Base-by-base conservation (phyloP, 352 stramenopile species). In the Phytophthora europaea region DNA sequence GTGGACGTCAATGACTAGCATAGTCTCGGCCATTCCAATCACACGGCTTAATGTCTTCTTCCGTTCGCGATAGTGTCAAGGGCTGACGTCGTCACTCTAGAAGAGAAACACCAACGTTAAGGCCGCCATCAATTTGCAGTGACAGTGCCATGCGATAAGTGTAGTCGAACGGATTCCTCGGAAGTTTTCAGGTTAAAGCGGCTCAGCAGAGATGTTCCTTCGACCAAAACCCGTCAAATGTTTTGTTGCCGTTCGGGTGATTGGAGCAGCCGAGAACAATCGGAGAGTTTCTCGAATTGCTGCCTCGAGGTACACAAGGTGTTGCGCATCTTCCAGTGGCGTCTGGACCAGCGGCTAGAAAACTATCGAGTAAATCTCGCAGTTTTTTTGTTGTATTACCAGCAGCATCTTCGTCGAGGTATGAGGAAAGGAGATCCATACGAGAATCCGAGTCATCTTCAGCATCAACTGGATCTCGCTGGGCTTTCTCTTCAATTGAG, bases 351-450 rank as follows among this genome's bases (percentile, higher is more conserved):
- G 85, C 83, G 16, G 84, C 76, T 18, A 94, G 79, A 51, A 95
- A 91, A 26, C 77, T 89, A 20, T 95, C 79, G 7, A 89, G 73
- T 56, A 97, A 90, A 77, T 95, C 85, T 18, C 86, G 83, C 18
- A 96, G 70, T 6, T 93, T 76, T 10, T 76, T 84, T n/a, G n/a
- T n/a, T n/a, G n/a, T n/a, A 47, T 77, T 65, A 33, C 78, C 65
- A 23, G 26, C 65, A 36, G 53, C 52, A 5, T 74, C 63, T 40
- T 75, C 67, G 23, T 85, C 79, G 16, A 89, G 70, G 52, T 83
- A 86, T 22, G 87, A 64, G 13, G 76, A 82, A 48, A 88, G 75
- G 18, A 88, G 51, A 55, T 90, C 79, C 22, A 76, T 73, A 5
- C 20, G 52, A 31, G 33, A 31, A 57, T 43, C 26, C 13, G 48